Base-by-base conservation (phyloP, 352 stramenopile genomes). In the Phytophthora sojae region DNA sequence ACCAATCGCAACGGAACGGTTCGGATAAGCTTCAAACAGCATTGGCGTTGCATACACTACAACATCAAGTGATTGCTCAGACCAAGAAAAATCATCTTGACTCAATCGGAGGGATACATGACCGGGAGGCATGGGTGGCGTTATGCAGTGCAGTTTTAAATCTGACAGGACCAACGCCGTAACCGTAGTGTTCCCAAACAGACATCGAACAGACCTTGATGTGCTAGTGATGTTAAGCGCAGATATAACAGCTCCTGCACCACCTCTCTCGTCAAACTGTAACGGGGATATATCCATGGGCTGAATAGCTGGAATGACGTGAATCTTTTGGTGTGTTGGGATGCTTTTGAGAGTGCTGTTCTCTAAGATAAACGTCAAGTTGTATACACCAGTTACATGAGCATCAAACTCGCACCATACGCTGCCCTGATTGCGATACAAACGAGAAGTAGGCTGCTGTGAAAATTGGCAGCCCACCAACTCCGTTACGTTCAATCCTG, bases 241-340 rank as follows among this genome's bases (percentile, higher is more conserved):
- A 15, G 64, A 64, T 15, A 91, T 64, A 47, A 88, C 44, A 21
- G 78, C 37, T 21, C 78, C 67, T 0, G 51, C 62, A 44, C 85
- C 85, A 23, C 85, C 85, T 14, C 64, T 58, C 21, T 93, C 81
- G 55, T 88, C 80, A 57, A 93, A 82, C 9, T 63, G 39, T 23
- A 26, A 15, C 30, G 80, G 78, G 9, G 64, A 63, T 14, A 77
- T 62, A 8, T 49, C 23, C 9, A 71, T 35, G 6, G 71, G 76
- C 6, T 71, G 50, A 32, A 76, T 71, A 2, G 67, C 52, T 57
- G 51, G 63, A n/a, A 86, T 73, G 8, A 88, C 68, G 6, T 32
- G 70, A 62, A 88, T 53, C 3, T 30, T 73, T 32, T 76, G 61
- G 23, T 69, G 59, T 2, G 72, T 81, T 8, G 32, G 35, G 35